Evolutionary conservation across 2,329 filamentous ascomycete genomes (phyloP).

Genomic region (Exserohilum rostratum): DNA sequence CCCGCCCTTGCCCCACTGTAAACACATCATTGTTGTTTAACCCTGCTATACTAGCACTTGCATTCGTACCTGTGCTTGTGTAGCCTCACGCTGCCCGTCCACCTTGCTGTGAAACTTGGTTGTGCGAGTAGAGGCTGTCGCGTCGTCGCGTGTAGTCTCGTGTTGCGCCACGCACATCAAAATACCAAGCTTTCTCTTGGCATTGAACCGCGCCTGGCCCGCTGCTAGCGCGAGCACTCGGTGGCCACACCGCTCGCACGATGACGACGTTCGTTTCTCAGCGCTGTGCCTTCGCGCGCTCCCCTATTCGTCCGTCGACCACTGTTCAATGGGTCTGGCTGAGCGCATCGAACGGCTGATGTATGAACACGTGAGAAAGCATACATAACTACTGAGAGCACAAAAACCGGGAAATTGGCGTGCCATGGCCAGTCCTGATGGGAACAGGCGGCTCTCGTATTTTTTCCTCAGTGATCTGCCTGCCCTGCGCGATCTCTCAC

Average conservation of each 20-base stretch:
- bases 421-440: constrained; percentile 9
- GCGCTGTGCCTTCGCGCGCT: constrained; percentile 1
- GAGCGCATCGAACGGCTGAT: constrained; percentile 1
- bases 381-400: not conserved
- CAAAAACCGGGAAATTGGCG: constrained; percentile 9
- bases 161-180: constrained; percentile 4
- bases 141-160: not conserved
- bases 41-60: not conserved
- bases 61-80: too few species aligned
- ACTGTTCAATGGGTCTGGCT: not conserved
- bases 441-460: constrained; percentile 1
- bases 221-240: constrained; percentile 2
- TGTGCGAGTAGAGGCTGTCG: not conserved
- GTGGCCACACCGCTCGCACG: constrained; percentile 11
- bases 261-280: constrained; percentile 16
- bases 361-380: not conserved
- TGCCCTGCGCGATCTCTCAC: constrained; percentile 19
- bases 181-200: constrained; percentile 14
- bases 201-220: not conserved
- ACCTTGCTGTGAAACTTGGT: not conserved
- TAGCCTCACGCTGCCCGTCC: not conserved
- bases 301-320: constrained; percentile 5
- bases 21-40: not conserved
- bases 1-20: not conserved
- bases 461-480: constrained; percentile 18